phyloP scores from a whole-genome alignment of 441 rosid genomes.

The Populus hybrid region DNA sequence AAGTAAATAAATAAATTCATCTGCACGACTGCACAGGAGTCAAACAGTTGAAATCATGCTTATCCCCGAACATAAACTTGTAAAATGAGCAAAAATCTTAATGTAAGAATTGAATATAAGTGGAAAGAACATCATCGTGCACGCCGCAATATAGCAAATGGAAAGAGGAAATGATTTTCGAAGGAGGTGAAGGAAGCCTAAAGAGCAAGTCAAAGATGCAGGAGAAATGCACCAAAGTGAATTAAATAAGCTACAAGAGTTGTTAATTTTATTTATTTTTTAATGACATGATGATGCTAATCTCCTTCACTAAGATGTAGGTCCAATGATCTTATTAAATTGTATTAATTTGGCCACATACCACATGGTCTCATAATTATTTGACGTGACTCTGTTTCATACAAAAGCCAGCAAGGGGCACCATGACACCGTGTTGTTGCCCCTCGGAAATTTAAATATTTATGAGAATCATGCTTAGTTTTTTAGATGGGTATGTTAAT shows the following conservation, averaged over 20 bases:
- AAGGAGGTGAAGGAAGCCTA: not conserved
- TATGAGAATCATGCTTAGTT: too few relatives aligned
- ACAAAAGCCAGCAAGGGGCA: not conserved
- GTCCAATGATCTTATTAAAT: not conserved
- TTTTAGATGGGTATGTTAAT: too few relatives aligned
- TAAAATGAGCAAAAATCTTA: too few relatives aligned
- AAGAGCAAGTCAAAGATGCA: not conserved
- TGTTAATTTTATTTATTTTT: too few relatives aligned
- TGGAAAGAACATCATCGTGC: not conserved
- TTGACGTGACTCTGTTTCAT: not conserved
- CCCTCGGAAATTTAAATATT: not conserved
- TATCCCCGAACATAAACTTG: too few relatives aligned
- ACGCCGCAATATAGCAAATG: not conserved
- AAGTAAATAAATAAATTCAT: too few relatives aligned
- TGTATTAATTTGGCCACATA: not conserved
- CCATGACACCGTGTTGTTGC: not conserved
- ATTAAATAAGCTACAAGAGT: not conserved
- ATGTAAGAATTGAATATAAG: too few relatives aligned
- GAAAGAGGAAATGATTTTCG: too few relatives aligned
- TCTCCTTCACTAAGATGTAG: not conserved
- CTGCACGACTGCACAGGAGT: too few relatives aligned
- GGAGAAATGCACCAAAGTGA: not conserved
- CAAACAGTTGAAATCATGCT: too few relatives aligned
- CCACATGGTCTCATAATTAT: too few relatives aligned
- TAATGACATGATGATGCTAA: not conserved